Percentiles rank a stretch among this genome's conserved stretches.
Evolutionary conservation across 164 flowering plant species (phyloP).

Genomic region (Umbellularia californica): DNA sequence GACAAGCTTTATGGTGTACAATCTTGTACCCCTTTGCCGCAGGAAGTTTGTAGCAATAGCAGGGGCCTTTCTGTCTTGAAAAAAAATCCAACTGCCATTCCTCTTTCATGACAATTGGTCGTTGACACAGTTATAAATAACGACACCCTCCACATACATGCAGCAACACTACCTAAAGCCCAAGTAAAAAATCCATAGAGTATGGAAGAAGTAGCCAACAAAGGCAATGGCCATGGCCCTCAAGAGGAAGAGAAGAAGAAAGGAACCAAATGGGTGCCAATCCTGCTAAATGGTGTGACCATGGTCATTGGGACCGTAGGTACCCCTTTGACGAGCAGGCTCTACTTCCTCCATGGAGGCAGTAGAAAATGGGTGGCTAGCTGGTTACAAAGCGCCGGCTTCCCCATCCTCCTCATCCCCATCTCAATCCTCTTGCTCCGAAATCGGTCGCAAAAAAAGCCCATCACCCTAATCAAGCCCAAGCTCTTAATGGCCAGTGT

Average conservation of each 20-base stretch:
- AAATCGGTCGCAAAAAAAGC: neutral
- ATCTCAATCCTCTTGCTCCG: constrained; percentile 16
- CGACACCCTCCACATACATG: too few relatives aligned
- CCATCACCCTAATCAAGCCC: neutral
- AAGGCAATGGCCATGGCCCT: neutral
- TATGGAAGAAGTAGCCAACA: neutral
- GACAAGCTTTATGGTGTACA: too few relatives aligned
- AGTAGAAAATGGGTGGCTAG: constrained; percentile 25
- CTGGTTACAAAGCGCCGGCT: constrained; percentile 23
- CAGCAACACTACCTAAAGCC: too few relatives aligned
- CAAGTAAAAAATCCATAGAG: neutral
- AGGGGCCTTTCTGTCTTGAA: too few relatives aligned
- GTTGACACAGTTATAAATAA: too few relatives aligned
- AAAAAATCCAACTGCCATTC: too few relatives aligned
- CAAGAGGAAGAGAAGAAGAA: neutral
- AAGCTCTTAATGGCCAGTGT: neutral
- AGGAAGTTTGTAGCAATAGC: too few relatives aligned
- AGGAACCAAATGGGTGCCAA: constrained; percentile 6
- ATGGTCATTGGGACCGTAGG: constrained; percentile 17
- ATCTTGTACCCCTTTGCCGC: too few relatives aligned
- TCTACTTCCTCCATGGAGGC: constrained; percentile 30
- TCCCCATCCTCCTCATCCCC: constrained; percentile 22
- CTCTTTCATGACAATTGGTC: too few relatives aligned
- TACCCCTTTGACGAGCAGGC: constrained; percentile 20
- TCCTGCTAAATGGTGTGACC: constrained; percentile 12